Base-by-base conservation (phyloP, 768 basidiomycete species). In the Naganishia vishniacii region DNA sequence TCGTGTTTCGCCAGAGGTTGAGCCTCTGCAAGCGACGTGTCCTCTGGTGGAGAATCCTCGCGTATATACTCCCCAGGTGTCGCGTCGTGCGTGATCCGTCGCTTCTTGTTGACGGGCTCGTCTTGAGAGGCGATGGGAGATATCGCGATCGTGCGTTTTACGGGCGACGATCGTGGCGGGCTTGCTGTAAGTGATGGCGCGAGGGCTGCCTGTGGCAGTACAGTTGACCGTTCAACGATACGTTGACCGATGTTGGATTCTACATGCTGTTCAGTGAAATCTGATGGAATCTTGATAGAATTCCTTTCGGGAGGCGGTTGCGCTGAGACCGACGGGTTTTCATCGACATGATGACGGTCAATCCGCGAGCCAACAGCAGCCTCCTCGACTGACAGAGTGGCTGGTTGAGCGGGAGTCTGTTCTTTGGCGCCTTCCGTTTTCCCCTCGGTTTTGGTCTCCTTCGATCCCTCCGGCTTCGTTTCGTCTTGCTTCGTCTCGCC, bases 71-170 rank as follows among this genome's bases (percentile, higher is more conserved):
- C 20, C 28, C 18, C 18, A 31, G n/a, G 3, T 25, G 5, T 3
- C 2, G n/a, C 11, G 11, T 44, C 8, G 2, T n/a, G 23, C 1
- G 20, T 29, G 7, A 56, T 37, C 13, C 34, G 32, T n/a, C 37
- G 53, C 25, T 34, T 56, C 37, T 56, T 56, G 23, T 41, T 56
- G 53, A 20, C 6, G 23, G 53, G 53, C 13, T 8, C 20, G 15
- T 56, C 53, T 40, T 41, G n/a, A 2, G 37, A 23, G 40, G 53
- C 53, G n/a, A 26, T 15, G 20, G 37, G 37, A n/a, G 53, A 56
- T 7, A 41, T 26, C 25, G 53, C 4, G 8, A 56, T 56, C 5
- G 5, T 25, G 13, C 53, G 53, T 37, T 56, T 56, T 8, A 5
- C 16, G 12, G 26, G 53, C 6, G 53, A 41, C 8, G 23, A 37